phyloP scores from a whole-genome alignment of 2,329 filamentous ascomycete species.

The Fusarium secorum region DNA sequence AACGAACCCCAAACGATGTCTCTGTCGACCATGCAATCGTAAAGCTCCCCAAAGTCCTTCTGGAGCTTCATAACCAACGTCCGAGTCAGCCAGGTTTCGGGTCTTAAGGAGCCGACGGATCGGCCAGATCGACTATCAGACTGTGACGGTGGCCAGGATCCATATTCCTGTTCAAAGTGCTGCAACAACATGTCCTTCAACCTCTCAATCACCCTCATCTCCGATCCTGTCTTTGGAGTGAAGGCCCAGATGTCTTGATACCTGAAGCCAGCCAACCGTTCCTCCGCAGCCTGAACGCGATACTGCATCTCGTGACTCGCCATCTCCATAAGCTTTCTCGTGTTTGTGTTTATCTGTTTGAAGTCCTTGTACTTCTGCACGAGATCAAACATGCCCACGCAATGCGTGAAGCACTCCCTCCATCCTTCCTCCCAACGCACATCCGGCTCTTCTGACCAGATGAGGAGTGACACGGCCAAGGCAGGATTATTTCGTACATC shows the following conservation, averaged over 20 bases:
- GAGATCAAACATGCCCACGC: slow-evolving; percentile 67
- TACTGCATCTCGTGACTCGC: slow-evolving; percentile 69
- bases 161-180: slow-evolving; percentile 65
- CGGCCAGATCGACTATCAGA: background rate
- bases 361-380: slow-evolving; percentile 65
- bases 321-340: slow-evolving; percentile 68
- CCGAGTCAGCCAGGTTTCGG: slow-evolving; percentile 68
- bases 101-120: slow-evolving; percentile 44
- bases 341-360: slow-evolving; percentile 65
- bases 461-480: slow-evolving; percentile 66
- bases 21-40: slow-evolving; percentile 74
- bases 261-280: slow-evolving; percentile 66
- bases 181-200: slow-evolving; percentile 67
- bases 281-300: slow-evolving; percentile 68
- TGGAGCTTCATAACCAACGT: slow-evolving; percentile 65
- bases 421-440: slow-evolving; percentile 73
- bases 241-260: slow-evolving; percentile 68
- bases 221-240: slow-evolving; percentile 55
- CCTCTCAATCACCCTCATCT: slow-evolving; percentile 64
- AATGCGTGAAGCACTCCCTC: slow-evolving; percentile 72
- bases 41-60: slow-evolving; percentile 71
- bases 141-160: slow-evolving; percentile 63
- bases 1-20: slow-evolving; percentile 71
- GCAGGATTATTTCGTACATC: slow-evolving; percentile 69
- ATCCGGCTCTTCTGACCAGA: slow-evolving; percentile 69